Base-by-base conservation (phyloP, 2,329 filamentous ascomycete genomes). In the Botrytis sinoallii region DNA sequence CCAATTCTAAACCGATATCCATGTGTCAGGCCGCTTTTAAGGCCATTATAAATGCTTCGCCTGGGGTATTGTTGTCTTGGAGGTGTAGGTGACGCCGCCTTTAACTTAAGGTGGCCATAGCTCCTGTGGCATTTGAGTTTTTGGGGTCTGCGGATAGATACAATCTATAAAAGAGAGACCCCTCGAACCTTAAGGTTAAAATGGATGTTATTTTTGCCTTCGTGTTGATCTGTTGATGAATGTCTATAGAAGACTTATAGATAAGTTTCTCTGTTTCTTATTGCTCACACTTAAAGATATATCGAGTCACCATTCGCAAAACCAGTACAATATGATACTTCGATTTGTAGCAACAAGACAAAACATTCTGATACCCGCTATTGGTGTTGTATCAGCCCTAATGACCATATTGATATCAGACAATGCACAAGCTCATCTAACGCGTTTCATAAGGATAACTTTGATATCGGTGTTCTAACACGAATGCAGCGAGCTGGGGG, bases 11-110 rank as follows among this genome's bases (percentile, higher is more conserved):
- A 38, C 18, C 20, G 40, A 71, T 35, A 35, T 48, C 48, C 55
- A 32, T 63, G 29, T 32, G n/a, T 65, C 60, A 66, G 60, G 60
- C 70, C 60, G 42, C 59, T 64, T 64, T 71, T 71, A 64, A 71
- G 69, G 69, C 69, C 32, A 55, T 22, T 20, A 69, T 20, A 40
- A 71, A 38, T 40, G 29, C 32, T 64, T 22, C 48, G 52, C 61
- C 29, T 65, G 61, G 61, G 46, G 65, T n/a, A 52, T 55, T 67
- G 46, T 67, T 48, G n/a, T 55, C 38, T 40, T 52, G 40, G 40
- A 25, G 20, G 20, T 40, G 29, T 57, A 25, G 12, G 20, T 40
- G 46, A 68, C 52, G 65, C 65, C 48, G 65, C 46, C 48, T 68
- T 68, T 68, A 68, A 29, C 35, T 32, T 10, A 22, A 57, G n/a